Evolutionary conservation across 192 early-diverging fungal genomes (phyloP).

Genomic region (Coemansia sp.): DNA sequence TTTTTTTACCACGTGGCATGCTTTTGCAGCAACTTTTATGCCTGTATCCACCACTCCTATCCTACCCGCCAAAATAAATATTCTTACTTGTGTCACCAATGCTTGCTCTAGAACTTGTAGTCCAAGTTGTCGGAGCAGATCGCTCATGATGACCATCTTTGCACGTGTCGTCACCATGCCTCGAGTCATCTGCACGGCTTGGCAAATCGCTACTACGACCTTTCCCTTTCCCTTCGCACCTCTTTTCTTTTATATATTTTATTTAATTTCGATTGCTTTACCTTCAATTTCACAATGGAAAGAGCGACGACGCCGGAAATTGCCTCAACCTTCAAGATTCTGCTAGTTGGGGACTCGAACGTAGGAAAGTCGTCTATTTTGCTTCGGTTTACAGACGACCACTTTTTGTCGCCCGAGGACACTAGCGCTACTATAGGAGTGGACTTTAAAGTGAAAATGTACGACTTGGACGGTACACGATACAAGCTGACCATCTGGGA

Average conservation of each 20-base stretch:
- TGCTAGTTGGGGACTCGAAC: conserved; percentile 94
- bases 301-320: conserved; percentile 45
- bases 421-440: conserved; percentile 91
- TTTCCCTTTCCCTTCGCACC: background rate
- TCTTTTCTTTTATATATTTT: conserved; percentile 7
- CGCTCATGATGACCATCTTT: background rate
- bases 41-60: background rate
- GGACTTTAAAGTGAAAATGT: conserved; percentile 96
- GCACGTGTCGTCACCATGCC: conserved; percentile 4
- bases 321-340: conserved; percentile 88
- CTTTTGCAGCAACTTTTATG: background rate
- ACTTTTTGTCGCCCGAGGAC: conserved; percentile 91
- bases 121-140: background rate
- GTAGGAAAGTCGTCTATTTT: conserved; percentile 95
- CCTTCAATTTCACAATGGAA: background rate
- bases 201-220: background rate
- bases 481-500: conserved; percentile 99
- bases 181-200: conserved; percentile 8
- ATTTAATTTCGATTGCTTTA: background rate
- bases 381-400: conserved; percentile 92
- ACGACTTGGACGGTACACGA: conserved; percentile 78
- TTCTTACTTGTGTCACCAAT: background rate
- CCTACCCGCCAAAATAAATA: background rate
- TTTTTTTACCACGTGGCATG: background rate
- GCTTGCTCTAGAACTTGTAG: background rate